phyloP scores from a whole-genome alignment of 257 asterid species.

The Solanum microdontum region DNA sequence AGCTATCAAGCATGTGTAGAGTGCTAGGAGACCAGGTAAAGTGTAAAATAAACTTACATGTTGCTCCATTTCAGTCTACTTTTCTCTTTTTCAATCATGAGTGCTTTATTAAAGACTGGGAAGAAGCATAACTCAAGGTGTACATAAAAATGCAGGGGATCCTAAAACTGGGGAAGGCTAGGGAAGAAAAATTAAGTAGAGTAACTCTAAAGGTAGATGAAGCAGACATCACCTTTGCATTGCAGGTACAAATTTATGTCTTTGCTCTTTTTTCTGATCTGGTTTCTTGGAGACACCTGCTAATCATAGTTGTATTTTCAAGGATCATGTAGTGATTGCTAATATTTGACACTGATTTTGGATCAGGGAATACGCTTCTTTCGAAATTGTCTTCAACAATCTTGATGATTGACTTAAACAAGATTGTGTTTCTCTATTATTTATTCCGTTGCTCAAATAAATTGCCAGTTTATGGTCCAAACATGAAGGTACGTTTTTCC shows the following conservation, averaged over 20 bases:
- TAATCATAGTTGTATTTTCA: neutral
- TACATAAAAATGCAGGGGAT: slow-evolving; percentile 61
- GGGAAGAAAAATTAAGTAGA: slow-evolving; percentile 69
- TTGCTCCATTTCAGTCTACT: neutral
- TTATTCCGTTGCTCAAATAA: neutral
- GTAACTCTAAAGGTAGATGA: slow-evolving; percentile 65
- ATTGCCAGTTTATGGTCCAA: neutral
- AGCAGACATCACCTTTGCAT: slow-evolving; percentile 71
- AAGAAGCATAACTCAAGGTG: neutral
- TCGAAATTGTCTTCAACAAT: slow-evolving; percentile 67
- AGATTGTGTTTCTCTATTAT: neutral
- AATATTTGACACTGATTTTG: neutral
- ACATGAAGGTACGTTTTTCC: neutral
- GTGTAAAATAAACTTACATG: neutral
- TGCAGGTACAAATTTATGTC: slow-evolving; percentile 40
- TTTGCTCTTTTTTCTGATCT: neutral
- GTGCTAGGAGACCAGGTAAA: slow-evolving; percentile 91
- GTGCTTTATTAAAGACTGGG: neutral
- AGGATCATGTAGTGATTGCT: neutral
- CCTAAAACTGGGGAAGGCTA: slow-evolving; percentile 68
- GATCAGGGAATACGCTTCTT: slow-evolving; percentile 86
- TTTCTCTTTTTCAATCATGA: neutral
- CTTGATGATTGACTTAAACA: neutral
- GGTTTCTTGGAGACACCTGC: neutral
- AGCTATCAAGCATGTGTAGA: slow-evolving; percentile 81